A percentile compares a stretch with the other conserved stretches of the same genome.
These are phyloP conservation scores for Vitellaria paradoxa DNA, from an alignment of 179 eudicot genomes.

Conservation along the genomic window DNA sequence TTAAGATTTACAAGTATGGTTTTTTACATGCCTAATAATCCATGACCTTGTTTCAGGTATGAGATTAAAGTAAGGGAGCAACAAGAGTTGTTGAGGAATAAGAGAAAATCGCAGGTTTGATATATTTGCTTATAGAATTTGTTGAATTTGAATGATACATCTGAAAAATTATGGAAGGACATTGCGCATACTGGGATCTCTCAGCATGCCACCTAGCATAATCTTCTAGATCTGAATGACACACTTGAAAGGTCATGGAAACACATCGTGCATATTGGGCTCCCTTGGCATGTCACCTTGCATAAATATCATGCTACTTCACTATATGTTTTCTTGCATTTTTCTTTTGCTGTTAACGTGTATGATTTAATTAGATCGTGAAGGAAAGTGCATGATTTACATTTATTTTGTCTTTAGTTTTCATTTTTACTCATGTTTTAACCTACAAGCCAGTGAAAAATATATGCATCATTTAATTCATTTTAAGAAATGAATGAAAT, in stretches of 20 bases:
- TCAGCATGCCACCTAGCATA: too few species aligned
- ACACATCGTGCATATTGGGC: background rate
- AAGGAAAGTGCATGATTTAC: too few species aligned
- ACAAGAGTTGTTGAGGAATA: slow-evolving; percentile 68
- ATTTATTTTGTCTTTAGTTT: too few species aligned
- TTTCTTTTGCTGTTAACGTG: background rate
- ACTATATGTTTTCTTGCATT: background rate
- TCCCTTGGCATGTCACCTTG: slow-evolving; percentile 1
- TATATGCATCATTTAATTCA: too few species aligned
- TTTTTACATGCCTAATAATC: slow-evolving; percentile 15
- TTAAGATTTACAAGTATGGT: background rate
- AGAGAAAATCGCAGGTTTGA: slow-evolving; percentile 85
- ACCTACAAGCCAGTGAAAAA: too few species aligned
- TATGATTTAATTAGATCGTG: too few species aligned
- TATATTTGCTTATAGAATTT: slow-evolving; percentile 1
- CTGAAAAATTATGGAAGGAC: background rate
- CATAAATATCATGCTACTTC: too few species aligned
- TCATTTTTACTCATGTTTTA: too few species aligned
- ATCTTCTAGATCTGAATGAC: slow-evolving; percentile 8
- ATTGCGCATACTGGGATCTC: background rate
- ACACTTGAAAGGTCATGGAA: background rate
- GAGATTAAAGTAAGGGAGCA: slow-evolving; percentile 94
- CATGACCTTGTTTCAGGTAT: slow-evolving; percentile 52
- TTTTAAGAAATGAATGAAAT: too few species aligned
- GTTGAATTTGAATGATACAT: slow-evolving; percentile 9